Evolutionary conservation across 2,329 filamentous ascomycete species (phyloP), one percentile per base, ranked within the genome.

Genomic region (Bipolaris bicolor): DNA sequence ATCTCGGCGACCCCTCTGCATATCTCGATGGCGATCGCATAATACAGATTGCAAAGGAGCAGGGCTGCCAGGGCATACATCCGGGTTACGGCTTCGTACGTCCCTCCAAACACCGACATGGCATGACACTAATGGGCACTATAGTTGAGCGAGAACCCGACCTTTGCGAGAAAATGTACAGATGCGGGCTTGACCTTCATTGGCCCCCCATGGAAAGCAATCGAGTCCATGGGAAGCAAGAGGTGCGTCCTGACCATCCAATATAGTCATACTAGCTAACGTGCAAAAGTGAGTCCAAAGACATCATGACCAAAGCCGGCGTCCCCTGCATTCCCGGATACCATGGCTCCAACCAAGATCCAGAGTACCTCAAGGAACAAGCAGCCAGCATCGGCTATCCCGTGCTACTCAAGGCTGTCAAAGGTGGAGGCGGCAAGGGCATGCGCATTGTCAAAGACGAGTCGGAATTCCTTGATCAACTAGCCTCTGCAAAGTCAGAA

Each of bases 281-380:
- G 34, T 6, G 5, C 9, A 15, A 41, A 47, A 84, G 84, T 53
- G 84, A 90, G 58, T 95, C 91, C 50, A 99, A 99, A 77, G 90
- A 97, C 74, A 97, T 99, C 72, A 98, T 99, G 95, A 92, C 86
- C 33, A 87, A 87, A 4, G 94, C 95, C n/a, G 92, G 92, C 7
- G 95, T 99, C 3, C 93, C 93, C 4, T 98, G 95, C 70, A 95
- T 99, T 47, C 95, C 95, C 0, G 95, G 95, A 0, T 99, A 99
- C 71, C 95, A 98, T 74, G 95, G 95, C 16, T 70, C 83, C 1
- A 91, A 97, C 50, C 95, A 99, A 79, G 86, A 89, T 47, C 80
- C 84, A 1, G 73, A 78, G 7, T 81, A 83, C 58, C 79, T 90
- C 26, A 83, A 91, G 53, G 79, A 81, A 9, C 87, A 94, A 73